Conservation (phyloP, 768 basidiomycete genomes). For the Hericium coralloides region DNA sequence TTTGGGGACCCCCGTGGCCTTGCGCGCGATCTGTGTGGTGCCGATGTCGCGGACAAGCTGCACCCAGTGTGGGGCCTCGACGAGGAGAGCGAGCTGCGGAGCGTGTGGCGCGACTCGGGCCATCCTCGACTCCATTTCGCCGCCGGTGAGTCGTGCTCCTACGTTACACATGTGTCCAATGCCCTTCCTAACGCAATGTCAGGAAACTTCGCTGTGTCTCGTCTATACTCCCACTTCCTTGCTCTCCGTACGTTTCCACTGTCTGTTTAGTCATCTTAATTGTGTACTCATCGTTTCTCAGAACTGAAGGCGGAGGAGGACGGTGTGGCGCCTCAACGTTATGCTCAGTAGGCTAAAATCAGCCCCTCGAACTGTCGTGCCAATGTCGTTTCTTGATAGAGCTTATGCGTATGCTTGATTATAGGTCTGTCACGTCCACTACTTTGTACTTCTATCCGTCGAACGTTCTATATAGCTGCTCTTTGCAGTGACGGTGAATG, state of each 20-base stretch:
- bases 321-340: not conserved
- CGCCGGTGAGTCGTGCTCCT: not conserved
- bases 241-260: not conserved
- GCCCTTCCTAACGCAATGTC: no score
- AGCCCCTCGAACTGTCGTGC: no score
- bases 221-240: not conserved
- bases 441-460: no score
- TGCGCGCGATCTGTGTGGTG: not conserved
- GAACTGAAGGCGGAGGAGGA: slow-evolving; percentile 1
- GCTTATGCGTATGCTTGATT: no score
- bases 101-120: slow-evolving; percentile 1
- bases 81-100: slow-evolving; percentile 3
- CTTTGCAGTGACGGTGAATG: no score
- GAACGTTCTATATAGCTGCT: no score
- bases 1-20: not conserved
- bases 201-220: not conserved
- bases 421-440: no score
- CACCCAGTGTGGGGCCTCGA: slow-evolving; percentile 4
- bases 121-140: slow-evolving; percentile 3
- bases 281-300: not conserved
- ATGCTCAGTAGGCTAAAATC: no score
- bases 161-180: not conserved
- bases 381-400: no score
- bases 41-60: not conserved
- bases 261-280: not conserved